Conservation (phyloP, 2,329 filamentous ascomycete genomes). For the Neonectria sp. region DNA sequence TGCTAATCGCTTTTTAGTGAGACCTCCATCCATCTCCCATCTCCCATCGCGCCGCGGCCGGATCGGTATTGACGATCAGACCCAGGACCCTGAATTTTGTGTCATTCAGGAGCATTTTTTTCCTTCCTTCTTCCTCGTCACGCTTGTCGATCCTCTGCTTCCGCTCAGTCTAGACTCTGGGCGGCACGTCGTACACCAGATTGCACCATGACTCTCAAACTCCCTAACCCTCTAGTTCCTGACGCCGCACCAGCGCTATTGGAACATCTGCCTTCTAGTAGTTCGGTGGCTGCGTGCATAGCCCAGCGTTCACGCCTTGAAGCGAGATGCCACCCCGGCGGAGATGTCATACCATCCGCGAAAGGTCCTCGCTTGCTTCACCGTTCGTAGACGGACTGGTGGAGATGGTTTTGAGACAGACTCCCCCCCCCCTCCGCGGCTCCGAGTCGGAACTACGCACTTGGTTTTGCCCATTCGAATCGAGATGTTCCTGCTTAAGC, state of each 20-base stretch:
- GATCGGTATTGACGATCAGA: slow-evolving; percentile 33
- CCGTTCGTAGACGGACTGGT: neutral
- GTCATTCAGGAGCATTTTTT: neutral
- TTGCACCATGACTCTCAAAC: slow-evolving; percentile 30
- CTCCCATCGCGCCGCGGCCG: slow-evolving; percentile 3
- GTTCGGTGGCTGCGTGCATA: neutral
- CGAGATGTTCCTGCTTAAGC: slow-evolving; percentile 25
- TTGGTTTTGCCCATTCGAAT: slow-evolving; percentile 1
- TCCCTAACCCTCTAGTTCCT: slow-evolving; percentile 4
- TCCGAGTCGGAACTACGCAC: neutral
- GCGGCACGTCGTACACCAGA: slow-evolving; percentile 1
- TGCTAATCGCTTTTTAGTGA: neutral
- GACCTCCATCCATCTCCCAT: slow-evolving; percentile 1
- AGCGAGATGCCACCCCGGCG: slow-evolving; percentile 9
- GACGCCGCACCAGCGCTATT: slow-evolving; percentile 15
- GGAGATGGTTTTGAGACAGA: neutral
- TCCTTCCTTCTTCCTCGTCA: slow-evolving; percentile 23
- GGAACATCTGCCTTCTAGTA: slow-evolving; percentile 5
- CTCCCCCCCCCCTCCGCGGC: neutral
- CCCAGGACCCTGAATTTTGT: slow-evolving; percentile 39
- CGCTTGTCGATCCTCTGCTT: slow-evolving; percentile 40
- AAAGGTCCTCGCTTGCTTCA: neutral
- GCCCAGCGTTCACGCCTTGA: neutral
- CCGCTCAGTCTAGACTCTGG: slow-evolving; percentile 30
- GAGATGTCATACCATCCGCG: slow-evolving; percentile 5